Conservation (phyloP, 2,329 filamentous ascomycete genomes). For the Aureobasidium sp. region DNA sequence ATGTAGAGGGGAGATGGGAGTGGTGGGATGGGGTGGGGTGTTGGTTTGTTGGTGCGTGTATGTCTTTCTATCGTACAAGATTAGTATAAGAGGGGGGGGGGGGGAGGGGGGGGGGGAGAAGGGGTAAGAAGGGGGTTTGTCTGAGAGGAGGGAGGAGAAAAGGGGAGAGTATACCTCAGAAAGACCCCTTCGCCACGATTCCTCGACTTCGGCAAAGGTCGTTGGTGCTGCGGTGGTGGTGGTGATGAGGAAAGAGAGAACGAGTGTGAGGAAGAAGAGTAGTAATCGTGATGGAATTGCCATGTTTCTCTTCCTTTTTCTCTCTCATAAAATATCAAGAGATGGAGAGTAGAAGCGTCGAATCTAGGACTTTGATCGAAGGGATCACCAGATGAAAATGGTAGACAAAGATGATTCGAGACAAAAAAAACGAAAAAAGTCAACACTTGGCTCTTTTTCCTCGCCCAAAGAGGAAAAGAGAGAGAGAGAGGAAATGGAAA, state of each 20-base stretch:
- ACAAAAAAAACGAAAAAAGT: too few relatives aligned
- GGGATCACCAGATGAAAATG: too few relatives aligned
- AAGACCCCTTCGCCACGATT: conserved; percentile 7
- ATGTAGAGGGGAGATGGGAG: not conserved
- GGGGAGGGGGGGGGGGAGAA: not conserved
- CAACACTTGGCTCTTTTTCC: too few relatives aligned
- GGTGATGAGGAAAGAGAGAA: not conserved
- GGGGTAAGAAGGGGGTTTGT: not conserved
- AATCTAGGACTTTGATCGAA: too few relatives aligned
- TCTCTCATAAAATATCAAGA: too few relatives aligned
- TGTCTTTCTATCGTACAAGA: not conserved
- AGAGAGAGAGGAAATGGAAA: too few relatives aligned
- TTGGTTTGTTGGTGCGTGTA: not conserved
- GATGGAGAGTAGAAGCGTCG: too few relatives aligned
- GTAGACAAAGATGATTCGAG: too few relatives aligned
- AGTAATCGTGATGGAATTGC: not conserved
- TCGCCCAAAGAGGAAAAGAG: too few relatives aligned
- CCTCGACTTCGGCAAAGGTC: not conserved
- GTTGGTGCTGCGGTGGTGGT: not conserved
- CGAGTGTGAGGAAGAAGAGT: not conserved
- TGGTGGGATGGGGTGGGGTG: not conserved
- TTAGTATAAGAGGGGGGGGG: not conserved
- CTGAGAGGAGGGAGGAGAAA: not conserved
- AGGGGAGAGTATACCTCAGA: conserved; percentile 4
- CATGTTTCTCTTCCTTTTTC: not conserved